phyloP scores from a whole-genome alignment of 768 basidiomycete genomes.

The Tulasnella sp. region DNA sequence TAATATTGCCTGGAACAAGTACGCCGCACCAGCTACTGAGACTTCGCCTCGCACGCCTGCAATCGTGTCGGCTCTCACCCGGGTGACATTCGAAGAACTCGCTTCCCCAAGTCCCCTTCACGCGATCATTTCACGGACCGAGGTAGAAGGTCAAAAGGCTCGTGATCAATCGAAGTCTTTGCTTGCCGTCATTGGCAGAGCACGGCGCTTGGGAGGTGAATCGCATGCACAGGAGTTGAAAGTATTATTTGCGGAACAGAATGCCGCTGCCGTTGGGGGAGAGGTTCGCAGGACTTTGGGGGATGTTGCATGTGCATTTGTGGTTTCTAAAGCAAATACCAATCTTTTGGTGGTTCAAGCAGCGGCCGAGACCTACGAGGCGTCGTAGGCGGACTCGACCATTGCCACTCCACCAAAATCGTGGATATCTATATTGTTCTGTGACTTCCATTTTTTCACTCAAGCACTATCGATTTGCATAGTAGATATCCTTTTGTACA shows the following conservation, averaged over 20 bases:
- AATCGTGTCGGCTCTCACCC: conserved; percentile 36
- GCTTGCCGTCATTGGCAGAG: conserved; percentile 60
- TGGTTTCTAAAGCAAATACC: conserved; percentile 18
- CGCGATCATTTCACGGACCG: conserved; percentile 35
- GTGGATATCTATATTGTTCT: no score
- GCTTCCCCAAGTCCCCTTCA: conserved; percentile 45
- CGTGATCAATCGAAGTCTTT: conserved; percentile 31
- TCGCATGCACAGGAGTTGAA: conserved; percentile 46
- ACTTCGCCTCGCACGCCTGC: conserved; percentile 22
- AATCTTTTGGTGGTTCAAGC: conserved; percentile 12
- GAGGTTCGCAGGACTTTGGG: conserved; percentile 33
- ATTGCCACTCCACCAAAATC: neutral
- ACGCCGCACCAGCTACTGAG: conserved; percentile 28
- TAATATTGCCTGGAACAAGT: conserved; percentile 59
- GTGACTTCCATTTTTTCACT: neutral
- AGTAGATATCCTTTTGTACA: neutral
- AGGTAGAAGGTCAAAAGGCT: conserved; percentile 22
- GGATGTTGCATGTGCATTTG: conserved; percentile 29
- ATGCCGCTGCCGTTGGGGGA: conserved; percentile 23
- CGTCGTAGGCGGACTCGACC: conserved; percentile 1
- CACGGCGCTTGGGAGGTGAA: conserved; percentile 52
- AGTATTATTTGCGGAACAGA: conserved; percentile 23
- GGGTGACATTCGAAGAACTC: conserved; percentile 47
- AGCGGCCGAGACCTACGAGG: neutral
- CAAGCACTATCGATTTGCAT: neutral